Percentiles rank a stretch among this genome's conserved stretches.
Conservation (phyloP, 75 land plant genomes). For the Picea glauca region DNA sequence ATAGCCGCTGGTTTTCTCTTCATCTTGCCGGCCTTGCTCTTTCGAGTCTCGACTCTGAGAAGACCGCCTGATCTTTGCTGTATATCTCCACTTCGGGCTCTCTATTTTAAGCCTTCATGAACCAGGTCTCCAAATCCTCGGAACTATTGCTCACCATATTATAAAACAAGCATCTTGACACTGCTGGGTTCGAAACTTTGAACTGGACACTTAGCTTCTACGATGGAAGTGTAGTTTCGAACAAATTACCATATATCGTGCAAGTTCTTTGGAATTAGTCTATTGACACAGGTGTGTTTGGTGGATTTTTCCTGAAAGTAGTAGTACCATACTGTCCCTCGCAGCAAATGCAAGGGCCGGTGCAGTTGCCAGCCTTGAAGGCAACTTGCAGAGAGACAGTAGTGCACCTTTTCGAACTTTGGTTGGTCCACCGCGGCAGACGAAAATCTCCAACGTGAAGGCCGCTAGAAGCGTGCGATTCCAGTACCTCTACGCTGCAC, state of each 20-base stretch:
- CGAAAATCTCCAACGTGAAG: background rate
- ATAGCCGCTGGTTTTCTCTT: background rate
- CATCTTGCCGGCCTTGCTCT: background rate
- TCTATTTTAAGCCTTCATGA: too few relatives aligned
- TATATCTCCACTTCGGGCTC: too few relatives aligned
- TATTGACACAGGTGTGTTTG: too few relatives aligned
- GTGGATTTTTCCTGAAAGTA: too few relatives aligned
- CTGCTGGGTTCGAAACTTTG: background rate
- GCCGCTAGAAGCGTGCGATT: background rate
- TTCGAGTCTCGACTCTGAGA: slow-evolving; percentile 4
- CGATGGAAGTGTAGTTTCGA: background rate
- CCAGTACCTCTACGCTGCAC: background rate
- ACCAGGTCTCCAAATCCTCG: background rate
- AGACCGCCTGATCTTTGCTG: background rate
- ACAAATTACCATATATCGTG: too few relatives aligned
- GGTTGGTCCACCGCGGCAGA: background rate
- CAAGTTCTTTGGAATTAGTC: background rate
- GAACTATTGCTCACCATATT: background rate
- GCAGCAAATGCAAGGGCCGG: too few relatives aligned
- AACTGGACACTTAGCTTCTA: background rate
- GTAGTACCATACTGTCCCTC: too few relatives aligned
- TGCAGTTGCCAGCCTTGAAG: too few relatives aligned
- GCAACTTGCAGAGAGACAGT: too few relatives aligned
- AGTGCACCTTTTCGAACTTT: background rate
- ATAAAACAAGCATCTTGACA: background rate